Conservation (phyloP, 805 yeast species). For the Candida ortonii region DNA sequence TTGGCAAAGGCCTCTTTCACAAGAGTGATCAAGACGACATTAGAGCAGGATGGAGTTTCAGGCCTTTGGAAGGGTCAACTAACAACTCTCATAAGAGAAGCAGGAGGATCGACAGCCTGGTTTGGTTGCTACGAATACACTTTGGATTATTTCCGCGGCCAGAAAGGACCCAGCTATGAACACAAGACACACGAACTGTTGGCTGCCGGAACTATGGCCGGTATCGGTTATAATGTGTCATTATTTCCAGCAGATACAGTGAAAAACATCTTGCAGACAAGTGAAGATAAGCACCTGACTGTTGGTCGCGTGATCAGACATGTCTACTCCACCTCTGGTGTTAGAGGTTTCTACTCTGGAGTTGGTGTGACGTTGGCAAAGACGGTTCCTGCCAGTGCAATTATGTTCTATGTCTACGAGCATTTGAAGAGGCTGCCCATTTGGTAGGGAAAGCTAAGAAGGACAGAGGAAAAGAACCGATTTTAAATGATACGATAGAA, state of each 20-base stretch:
- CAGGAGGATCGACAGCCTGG: slow-evolving; percentile 92
- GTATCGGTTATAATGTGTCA: slow-evolving; percentile 73
- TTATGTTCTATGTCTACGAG: slow-evolving; percentile 80
- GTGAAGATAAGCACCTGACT: slow-evolving; percentile 22
- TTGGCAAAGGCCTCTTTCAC: slow-evolving; percentile 29
- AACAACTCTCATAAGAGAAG: slow-evolving; percentile 77
- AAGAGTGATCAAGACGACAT: slow-evolving; percentile 40
- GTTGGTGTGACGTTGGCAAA: slow-evolving; percentile 76
- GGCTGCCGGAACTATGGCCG: slow-evolving; percentile 83
- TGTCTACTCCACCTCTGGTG: slow-evolving; percentile 53
- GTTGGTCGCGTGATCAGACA: slow-evolving; percentile 37
- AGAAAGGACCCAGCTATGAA: slow-evolving; percentile 25
- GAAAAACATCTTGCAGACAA: slow-evolving; percentile 80
- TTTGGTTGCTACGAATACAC: slow-evolving; percentile 80
- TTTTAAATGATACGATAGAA: too few relatives aligned
- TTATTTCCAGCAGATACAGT: slow-evolving; percentile 89
- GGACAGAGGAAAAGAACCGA: slow-evolving; percentile 20
- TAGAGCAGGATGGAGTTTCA: slow-evolving; percentile 47
- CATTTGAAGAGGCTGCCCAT: slow-evolving; percentile 42
- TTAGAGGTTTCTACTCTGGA: slow-evolving; percentile 77
- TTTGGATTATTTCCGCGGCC: slow-evolving; percentile 35
- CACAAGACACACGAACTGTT: slow-evolving; percentile 51
- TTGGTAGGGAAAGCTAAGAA: too few relatives aligned
- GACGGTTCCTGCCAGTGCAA: slow-evolving; percentile 88
- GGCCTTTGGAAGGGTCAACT: slow-evolving; percentile 90